phyloP scores from a whole-genome alignment of 768 basidiomycete species.

The Grammothele lineata region DNA sequence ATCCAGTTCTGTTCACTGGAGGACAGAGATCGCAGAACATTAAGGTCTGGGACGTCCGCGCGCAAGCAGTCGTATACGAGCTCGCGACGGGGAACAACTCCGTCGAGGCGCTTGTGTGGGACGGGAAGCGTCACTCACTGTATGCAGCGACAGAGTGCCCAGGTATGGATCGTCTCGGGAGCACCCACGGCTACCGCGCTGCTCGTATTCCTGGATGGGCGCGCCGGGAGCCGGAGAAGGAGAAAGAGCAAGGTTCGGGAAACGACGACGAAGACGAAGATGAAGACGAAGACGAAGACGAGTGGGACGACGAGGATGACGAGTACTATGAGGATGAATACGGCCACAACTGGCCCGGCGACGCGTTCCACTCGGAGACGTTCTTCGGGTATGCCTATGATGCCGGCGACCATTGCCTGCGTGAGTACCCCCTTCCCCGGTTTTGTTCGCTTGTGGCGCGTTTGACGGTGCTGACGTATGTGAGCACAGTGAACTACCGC shows the following conservation, averaged over 20 bases:
- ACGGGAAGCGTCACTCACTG: slow-evolving; percentile 20
- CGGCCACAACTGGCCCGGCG: slow-evolving; percentile 28
- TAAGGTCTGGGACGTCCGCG: slow-evolving; percentile 40
- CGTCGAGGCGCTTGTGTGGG: slow-evolving; percentile 33
- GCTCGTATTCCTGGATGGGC: slow-evolving; percentile 16
- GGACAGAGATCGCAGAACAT: slow-evolving; percentile 26
- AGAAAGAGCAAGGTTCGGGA: neutral
- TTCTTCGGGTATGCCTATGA: slow-evolving; percentile 35
- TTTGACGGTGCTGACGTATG: no score
- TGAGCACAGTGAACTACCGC: neutral
- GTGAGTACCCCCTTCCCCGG: slow-evolving; percentile 21
- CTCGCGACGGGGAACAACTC: slow-evolving; percentile 41
- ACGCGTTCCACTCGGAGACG: slow-evolving; percentile 20
- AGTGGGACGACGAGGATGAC: slow-evolving; percentile 15
- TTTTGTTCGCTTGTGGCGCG: neutral
- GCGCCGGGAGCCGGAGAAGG: neutral
- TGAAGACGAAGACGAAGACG: slow-evolving; percentile 7
- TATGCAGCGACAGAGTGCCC: slow-evolving; percentile 33
- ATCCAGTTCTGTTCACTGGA: slow-evolving; percentile 29
- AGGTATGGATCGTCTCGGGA: slow-evolving; percentile 25
- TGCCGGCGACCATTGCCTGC: slow-evolving; percentile 29
- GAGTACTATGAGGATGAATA: slow-evolving; percentile 7
- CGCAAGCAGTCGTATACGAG: slow-evolving; percentile 32
- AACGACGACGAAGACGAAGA: slow-evolving; percentile 16
- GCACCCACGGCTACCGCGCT: slow-evolving; percentile 18